Conservation (phyloP, 2,329 filamentous ascomycete species). For the Hypoxylon sp. region DNA sequence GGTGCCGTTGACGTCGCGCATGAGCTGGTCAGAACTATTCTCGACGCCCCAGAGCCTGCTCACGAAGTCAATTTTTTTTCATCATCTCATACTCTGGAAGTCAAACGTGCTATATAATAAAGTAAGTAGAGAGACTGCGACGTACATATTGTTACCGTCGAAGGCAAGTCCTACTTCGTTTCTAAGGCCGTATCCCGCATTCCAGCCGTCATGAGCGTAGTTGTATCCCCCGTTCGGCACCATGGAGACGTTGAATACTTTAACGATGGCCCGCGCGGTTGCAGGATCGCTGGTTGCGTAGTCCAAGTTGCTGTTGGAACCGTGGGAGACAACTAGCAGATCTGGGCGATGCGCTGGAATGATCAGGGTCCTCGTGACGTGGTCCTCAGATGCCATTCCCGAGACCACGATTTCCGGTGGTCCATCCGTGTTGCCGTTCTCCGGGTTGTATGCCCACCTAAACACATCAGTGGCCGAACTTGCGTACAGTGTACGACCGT, state of each 20-base stretch:
- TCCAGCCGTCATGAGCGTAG: constrained; percentile 56
- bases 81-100: not conserved
- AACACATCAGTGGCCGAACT: constrained; percentile 64
- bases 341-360: constrained; percentile 62
- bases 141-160: constrained; percentile 59
- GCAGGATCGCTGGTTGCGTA: constrained; percentile 56
- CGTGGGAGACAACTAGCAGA: constrained; percentile 67
- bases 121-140: not conserved
- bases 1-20: constrained; percentile 57
- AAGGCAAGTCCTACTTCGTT: constrained; percentile 69
- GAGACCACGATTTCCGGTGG: constrained; percentile 60
- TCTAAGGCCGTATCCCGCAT: constrained; percentile 68
- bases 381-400: constrained; percentile 65
- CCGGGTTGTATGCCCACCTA: constrained; percentile 67
- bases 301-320: constrained; percentile 69
- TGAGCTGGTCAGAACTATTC: constrained; percentile 72
- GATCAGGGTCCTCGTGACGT: constrained; percentile 68
- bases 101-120: too few species aligned
- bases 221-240: constrained; percentile 51
- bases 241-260: constrained; percentile 56
- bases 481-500: constrained; percentile 55
- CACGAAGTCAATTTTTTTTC: not conserved
- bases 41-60: constrained; percentile 64
- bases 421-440: constrained; percentile 54
- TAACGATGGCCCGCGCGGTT: constrained; percentile 68